A percentile compares a stretch with the other conserved stretches of the same genome.
phyloP scores from a whole-genome alignment of 306 rosid genomes.

The Crataegus laevigata region DNA sequence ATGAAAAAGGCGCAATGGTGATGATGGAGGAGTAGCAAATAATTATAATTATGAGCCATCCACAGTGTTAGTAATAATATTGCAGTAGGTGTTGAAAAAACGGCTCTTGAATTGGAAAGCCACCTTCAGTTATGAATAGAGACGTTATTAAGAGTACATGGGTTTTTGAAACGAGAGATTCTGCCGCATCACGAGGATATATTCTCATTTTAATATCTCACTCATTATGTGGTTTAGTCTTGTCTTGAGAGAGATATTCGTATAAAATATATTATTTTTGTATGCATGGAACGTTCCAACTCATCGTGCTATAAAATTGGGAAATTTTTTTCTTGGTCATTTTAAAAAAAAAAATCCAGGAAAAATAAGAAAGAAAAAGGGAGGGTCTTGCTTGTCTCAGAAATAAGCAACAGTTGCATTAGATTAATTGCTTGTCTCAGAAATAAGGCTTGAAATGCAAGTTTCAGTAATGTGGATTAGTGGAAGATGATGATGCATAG shows the following conservation, averaged over 20 bases:
- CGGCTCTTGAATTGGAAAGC: background rate
- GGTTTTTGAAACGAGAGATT: too few relatives aligned
- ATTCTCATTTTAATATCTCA: too few relatives aligned
- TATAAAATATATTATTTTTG: too few relatives aligned
- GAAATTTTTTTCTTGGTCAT: background rate
- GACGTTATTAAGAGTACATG: background rate
- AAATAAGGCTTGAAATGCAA: conserved; percentile 7
- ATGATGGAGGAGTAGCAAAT: conserved; percentile 35
- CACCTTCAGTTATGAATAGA: conserved; percentile 5
- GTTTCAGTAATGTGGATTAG: background rate
- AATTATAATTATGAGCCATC: background rate
- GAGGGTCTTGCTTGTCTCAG: background rate
- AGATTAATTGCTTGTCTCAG: background rate
- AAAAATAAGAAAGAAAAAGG: background rate
- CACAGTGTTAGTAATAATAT: background rate
- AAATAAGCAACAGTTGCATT: background rate
- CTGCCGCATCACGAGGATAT: fast-evolving
- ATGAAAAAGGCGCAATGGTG: background rate
- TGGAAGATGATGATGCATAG: conserved; percentile 5
- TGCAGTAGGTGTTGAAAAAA: conserved; percentile 2
- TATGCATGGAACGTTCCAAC: background rate
- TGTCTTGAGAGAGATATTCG: too few relatives aligned
- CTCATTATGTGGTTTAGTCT: too few relatives aligned
- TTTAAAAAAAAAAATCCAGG: background rate
- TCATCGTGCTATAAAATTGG: background rate